phyloP scores from a whole-genome alignment of 306 rosid genomes.

The Cyclanthera cordifolia region DNA sequence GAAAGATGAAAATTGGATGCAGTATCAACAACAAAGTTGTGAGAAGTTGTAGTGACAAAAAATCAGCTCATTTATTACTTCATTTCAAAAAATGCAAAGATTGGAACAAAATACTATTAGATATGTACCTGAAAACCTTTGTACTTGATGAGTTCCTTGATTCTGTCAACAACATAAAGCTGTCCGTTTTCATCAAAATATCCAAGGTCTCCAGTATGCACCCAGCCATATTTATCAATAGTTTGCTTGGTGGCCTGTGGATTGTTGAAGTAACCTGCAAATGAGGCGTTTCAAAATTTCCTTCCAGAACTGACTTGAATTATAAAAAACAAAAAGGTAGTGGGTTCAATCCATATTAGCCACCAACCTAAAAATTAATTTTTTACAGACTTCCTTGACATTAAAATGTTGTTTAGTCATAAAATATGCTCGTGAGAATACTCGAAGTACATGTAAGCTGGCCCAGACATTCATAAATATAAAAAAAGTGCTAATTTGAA shows the following conservation, averaged over 20 bases:
- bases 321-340: too few species aligned
- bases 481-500: too few species aligned
- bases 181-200: slow-evolving; percentile 66
- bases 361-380: too few species aligned
- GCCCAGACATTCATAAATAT: too few species aligned
- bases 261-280: slow-evolving; percentile 79
- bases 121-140: slow-evolving; percentile 75
- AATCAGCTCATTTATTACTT: background rate
- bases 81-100: background rate
- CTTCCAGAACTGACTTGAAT: background rate
- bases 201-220: slow-evolving; percentile 96
- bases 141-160: slow-evolving; percentile 87
- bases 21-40: background rate
- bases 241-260: slow-evolving; percentile 66
- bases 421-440: too few species aligned
- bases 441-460: too few species aligned
- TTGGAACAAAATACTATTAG: background rate
- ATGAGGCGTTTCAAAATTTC: background rate
- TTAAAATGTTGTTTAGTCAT: too few species aligned
- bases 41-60: background rate
- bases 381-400: too few species aligned
- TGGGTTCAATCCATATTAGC: too few species aligned
- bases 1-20: background rate
- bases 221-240: slow-evolving; percentile 64
- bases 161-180: slow-evolving; percentile 78